phyloP scores from a whole-genome alignment of 2,329 filamentous ascomycete genomes.

The Fusarium luffae region DNA sequence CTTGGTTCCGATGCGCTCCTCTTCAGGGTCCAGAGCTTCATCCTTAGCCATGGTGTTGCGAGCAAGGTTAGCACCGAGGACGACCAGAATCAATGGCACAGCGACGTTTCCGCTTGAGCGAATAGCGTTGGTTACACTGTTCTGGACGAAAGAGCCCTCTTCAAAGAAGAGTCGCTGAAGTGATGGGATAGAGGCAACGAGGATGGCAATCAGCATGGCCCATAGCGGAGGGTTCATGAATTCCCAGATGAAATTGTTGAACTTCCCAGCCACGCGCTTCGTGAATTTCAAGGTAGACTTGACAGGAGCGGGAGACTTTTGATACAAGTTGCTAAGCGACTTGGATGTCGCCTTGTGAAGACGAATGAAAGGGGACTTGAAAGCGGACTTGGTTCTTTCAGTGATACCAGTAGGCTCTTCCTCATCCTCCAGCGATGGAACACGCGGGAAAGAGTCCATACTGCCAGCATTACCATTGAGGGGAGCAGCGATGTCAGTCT shows the following conservation, averaged over 20 bases:
- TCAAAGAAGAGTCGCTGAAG: slow-evolving; percentile 90
- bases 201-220: slow-evolving; percentile 93
- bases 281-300: slow-evolving; percentile 51
- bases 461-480: slow-evolving; percentile 56
- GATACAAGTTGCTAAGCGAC: slow-evolving; percentile 46
- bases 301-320: slow-evolving; percentile 56
- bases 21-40: slow-evolving; percentile 74
- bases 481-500: slow-evolving; percentile 40
- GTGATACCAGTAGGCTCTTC: slow-evolving; percentile 54
- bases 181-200: slow-evolving; percentile 86
- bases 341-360: slow-evolving; percentile 40
- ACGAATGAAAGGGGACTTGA: slow-evolving; percentile 45
- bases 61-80: slow-evolving; percentile 93
- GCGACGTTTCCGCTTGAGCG: slow-evolving; percentile 88
- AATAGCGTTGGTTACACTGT: slow-evolving; percentile 90
- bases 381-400: slow-evolving; percentile 50
- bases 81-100: slow-evolving; percentile 93
- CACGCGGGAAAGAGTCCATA: slow-evolving; percentile 72
- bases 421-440: slow-evolving; percentile 57
- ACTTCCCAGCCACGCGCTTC: slow-evolving; percentile 53
- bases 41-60: slow-evolving; percentile 84
- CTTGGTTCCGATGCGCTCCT: slow-evolving; percentile 74
- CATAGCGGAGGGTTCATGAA: slow-evolving; percentile 99
- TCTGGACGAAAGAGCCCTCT: slow-evolving; percentile 88
- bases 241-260: slow-evolving; percentile 78